Evolutionary conservation across 2,329 filamentous ascomycete genomes (phyloP).

Genomic region (Colletotrichum nymphaeae): DNA sequence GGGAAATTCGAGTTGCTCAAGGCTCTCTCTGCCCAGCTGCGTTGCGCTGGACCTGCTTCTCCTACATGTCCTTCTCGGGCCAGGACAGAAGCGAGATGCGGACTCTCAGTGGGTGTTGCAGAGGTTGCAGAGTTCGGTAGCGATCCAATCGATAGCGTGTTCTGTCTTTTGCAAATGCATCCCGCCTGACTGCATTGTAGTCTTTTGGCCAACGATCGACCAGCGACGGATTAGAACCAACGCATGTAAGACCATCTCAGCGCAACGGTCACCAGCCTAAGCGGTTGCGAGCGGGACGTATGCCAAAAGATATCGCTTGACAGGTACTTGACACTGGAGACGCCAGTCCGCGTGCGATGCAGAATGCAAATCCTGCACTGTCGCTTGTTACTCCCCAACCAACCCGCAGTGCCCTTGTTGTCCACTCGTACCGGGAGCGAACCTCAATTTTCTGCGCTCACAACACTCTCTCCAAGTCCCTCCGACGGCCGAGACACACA

Average conservation of each 20-base stretch:
- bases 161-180: not conserved
- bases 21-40: slow-evolving; percentile 35
- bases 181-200: not conserved
- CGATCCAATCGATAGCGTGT: not conserved
- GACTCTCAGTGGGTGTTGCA: not conserved
- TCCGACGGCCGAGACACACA: not conserved
- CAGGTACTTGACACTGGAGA: not conserved
- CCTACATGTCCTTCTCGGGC: not conserved
- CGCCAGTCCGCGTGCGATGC: too few relatives aligned
- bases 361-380: too few relatives aligned
- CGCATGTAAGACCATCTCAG: not conserved
- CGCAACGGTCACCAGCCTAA: not conserved
- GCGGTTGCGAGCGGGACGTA: not conserved
- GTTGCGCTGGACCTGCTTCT: not conserved
- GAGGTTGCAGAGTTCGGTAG: not conserved
- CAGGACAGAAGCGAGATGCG: not conserved
- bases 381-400: not conserved
- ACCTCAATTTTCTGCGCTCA: not conserved
- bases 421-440: not conserved
- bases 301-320: not conserved
- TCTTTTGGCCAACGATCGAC: not conserved
- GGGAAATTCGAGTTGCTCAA: not conserved
- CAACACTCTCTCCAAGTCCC: not conserved
- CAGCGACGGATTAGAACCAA: not conserved
- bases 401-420: not conserved